A percentile compares a stretch with the other conserved stretches of the same genome.
Conservation (phyloP, 2,329 filamentous ascomycete genomes). For the Aspergillus sp. region DNA sequence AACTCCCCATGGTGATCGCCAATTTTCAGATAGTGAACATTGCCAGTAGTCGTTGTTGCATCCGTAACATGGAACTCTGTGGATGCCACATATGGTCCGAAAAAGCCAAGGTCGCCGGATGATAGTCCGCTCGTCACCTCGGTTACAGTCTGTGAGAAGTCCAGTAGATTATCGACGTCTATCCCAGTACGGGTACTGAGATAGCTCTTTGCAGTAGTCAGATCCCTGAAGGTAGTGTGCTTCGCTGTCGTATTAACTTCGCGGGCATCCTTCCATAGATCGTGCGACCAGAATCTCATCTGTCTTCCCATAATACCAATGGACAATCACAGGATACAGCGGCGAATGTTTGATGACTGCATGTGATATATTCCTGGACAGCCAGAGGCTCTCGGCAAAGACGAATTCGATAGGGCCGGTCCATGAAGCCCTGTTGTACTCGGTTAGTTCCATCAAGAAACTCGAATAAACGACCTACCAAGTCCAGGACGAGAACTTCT, state of each 20-base stretch:
- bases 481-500: background rate
- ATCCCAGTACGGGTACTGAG: background rate
- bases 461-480: background rate
- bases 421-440: background rate
- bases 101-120: background rate
- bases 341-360: background rate
- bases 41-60: background rate
- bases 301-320: background rate
- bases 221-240: background rate
- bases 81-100: background rate
- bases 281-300: background rate
- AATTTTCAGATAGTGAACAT: background rate
- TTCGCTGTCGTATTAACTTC: background rate
- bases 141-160: background rate
- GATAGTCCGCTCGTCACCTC: background rate
- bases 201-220: background rate
- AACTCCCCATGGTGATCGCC: background rate
- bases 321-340: background rate
- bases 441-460: background rate
- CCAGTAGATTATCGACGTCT: background rate
- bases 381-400: constrained; percentile 1
- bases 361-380: background rate
- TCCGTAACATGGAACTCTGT: background rate
- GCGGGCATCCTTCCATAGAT: background rate
- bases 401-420: background rate